A percentile compares a stretch with the other conserved stretches of the same genome.
Conservation (phyloP, 2,329 filamentous ascomycete genomes). For the Alternaria triticina region DNA sequence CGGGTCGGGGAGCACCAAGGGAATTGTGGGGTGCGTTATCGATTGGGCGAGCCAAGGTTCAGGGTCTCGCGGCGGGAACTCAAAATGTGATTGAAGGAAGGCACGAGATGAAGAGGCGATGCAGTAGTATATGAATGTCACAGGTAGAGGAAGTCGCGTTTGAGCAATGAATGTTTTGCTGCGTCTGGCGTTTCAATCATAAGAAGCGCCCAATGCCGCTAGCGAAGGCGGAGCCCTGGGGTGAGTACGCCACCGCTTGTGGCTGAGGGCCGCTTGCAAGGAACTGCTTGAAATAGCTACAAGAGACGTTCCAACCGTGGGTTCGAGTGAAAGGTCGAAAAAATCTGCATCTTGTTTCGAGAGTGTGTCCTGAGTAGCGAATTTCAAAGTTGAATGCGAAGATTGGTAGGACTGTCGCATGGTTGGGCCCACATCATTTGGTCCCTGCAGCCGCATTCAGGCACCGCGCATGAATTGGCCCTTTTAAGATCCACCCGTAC, state of each 20-base stretch:
- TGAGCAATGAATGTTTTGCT: constrained; percentile 22
- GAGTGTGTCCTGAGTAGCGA: neutral
- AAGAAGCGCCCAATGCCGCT: constrained; percentile 27
- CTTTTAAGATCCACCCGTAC: neutral
- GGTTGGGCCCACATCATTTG: constrained; percentile 3
- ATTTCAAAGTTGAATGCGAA: neutral
- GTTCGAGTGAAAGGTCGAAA: neutral
- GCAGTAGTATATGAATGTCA: constrained; percentile 10
- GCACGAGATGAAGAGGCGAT: neutral
- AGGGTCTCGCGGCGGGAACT: neutral
- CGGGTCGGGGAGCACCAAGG: constrained; percentile 14
- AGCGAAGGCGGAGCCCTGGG: constrained; percentile 17
- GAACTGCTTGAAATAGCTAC: neutral
- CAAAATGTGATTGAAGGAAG: neutral
- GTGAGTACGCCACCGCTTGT: constrained; percentile 17
- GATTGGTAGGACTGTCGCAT: neutral
- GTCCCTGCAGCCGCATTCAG: constrained; percentile 31
- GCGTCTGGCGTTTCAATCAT: constrained; percentile 31
- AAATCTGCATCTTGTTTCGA: neutral
- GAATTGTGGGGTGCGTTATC: constrained; percentile 23
- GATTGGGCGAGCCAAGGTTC: constrained; percentile 10
- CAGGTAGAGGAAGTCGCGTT: constrained; percentile 21
- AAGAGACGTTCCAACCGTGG: neutral
- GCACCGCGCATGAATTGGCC: neutral
- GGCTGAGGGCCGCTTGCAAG: constrained; percentile 1